These are phyloP conservation scores for Didymella arachidicola DNA, from an alignment of 2,329 filamentous ascomycete genomes.

Conservation along the genomic window DNA sequence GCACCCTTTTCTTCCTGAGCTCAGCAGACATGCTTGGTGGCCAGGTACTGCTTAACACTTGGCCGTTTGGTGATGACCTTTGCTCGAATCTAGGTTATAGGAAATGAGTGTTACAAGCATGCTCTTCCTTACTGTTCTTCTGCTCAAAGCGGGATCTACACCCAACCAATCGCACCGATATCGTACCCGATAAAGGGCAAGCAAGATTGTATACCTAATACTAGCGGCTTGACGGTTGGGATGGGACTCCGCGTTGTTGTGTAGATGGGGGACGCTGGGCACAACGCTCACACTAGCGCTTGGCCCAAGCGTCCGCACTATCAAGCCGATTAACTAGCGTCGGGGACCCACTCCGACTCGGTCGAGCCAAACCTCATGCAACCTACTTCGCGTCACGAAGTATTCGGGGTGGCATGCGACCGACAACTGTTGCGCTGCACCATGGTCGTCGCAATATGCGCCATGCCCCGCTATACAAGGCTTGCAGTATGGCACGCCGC, in stretches of 20 bases:
- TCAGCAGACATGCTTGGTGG: not conserved
- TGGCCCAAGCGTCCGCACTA: not conserved
- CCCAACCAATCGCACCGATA: not conserved
- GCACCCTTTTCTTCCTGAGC: not conserved
- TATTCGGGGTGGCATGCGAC: not conserved
- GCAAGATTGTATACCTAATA: not conserved
- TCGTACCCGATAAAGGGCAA: not conserved
- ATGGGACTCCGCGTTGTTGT: not conserved
- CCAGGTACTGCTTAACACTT: not conserved
- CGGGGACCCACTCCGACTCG: slow-evolving; percentile 11
- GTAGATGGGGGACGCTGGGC: not conserved
- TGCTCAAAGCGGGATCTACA: not conserved
- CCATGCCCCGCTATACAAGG: not conserved
- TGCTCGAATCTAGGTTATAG: not conserved
- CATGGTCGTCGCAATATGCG: not conserved
- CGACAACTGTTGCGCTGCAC: not conserved
- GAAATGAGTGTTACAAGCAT: not conserved
- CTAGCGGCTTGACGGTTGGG: not conserved
- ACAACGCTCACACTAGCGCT: not conserved
- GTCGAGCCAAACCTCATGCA: not conserved
- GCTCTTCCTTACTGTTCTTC: not conserved
- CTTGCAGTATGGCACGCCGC: not conserved
- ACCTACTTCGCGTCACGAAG: not conserved
- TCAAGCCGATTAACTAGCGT: slow-evolving; percentile 1
- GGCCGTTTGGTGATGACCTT: not conserved